These are phyloP conservation scores for Gossypium laxum DNA, from an alignment of 441 rosid species.

Conservation along the genomic window DNA sequence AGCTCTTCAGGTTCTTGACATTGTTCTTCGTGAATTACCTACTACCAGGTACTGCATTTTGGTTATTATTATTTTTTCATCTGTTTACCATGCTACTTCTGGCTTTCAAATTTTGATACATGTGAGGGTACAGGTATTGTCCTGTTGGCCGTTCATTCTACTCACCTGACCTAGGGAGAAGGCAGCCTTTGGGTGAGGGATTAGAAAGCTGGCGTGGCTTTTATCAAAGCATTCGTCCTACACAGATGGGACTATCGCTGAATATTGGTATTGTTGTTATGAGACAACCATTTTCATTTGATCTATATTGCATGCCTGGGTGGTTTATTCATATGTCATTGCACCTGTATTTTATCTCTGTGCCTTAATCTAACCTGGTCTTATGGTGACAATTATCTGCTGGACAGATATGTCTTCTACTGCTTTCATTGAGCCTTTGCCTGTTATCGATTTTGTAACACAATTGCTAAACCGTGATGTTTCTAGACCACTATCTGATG, in stretches of 20 bases:
- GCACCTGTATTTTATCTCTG: neutral
- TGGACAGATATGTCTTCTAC: slow-evolving; percentile 84
- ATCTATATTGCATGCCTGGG: neutral
- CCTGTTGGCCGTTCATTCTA: slow-evolving; percentile 91
- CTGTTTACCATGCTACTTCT: neutral
- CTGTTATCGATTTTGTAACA: slow-evolving; percentile 63
- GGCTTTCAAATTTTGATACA: neutral
- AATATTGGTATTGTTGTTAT: slow-evolving; percentile 48
- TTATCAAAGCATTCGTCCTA: slow-evolving; percentile 93
- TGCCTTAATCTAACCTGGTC: neutral
- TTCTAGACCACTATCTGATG: neutral
- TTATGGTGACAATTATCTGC: neutral
- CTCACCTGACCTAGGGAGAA: slow-evolving; percentile 70
- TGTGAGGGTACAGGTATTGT: slow-evolving; percentile 37
- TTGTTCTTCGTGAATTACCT: slow-evolving; percentile 89
- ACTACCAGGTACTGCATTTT: slow-evolving; percentile 41
- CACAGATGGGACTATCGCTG: slow-evolving; percentile 86
- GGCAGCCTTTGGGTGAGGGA: slow-evolving; percentile 61
- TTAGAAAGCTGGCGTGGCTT: slow-evolving; percentile 97
- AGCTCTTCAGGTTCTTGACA: slow-evolving; percentile 90
- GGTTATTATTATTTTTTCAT: slow-evolving; percentile 11
- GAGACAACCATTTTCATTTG: neutral
- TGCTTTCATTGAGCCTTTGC: slow-evolving; percentile 80
- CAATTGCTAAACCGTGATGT: slow-evolving; percentile 61
- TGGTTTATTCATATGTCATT: neutral